phyloP scores from a whole-genome alignment of 129 eudicot genomes.

The Artemisia annua region DNA sequence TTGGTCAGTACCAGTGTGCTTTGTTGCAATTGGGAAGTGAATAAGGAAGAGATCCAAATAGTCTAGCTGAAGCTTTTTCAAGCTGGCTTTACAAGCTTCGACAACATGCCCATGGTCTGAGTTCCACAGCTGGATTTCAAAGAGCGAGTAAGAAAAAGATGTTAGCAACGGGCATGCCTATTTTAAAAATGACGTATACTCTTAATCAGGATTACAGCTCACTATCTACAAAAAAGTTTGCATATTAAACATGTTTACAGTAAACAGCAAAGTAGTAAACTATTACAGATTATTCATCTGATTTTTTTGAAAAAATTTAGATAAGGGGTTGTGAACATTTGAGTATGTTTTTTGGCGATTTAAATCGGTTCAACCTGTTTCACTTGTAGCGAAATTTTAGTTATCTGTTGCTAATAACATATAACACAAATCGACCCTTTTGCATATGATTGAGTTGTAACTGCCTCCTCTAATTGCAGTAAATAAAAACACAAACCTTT shows the following conservation, averaged over 20 bases:
- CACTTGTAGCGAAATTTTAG: background rate
- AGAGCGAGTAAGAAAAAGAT: background rate
- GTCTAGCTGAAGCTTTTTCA: slow-evolving; percentile 79
- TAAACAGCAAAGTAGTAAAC: background rate
- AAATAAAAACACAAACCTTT: slow-evolving; percentile 47
- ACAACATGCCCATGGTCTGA: slow-evolving; percentile 91
- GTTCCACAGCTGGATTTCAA: slow-evolving; percentile 75
- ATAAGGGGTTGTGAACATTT: background rate
- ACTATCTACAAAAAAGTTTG: too few relatives aligned
- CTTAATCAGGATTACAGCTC: too few relatives aligned
- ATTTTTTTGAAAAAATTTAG: background rate
- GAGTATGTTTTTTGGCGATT: background rate
- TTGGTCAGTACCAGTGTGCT: slow-evolving; percentile 60
- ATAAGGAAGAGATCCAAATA: slow-evolving; percentile 80
- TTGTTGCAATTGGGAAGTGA: slow-evolving; percentile 86
- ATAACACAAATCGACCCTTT: background rate
- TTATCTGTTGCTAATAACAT: background rate
- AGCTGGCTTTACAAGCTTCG: slow-evolving; percentile 91
- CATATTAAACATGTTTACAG: too few relatives aligned
- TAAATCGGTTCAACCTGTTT: background rate
- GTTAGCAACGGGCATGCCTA: background rate
- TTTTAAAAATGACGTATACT: too few relatives aligned
- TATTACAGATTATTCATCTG: background rate
- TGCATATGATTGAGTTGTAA: background rate
- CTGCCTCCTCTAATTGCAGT: background rate